Evolutionary conservation across 148 eudicot species (phyloP).

Genomic region (Cornus controversa): DNA sequence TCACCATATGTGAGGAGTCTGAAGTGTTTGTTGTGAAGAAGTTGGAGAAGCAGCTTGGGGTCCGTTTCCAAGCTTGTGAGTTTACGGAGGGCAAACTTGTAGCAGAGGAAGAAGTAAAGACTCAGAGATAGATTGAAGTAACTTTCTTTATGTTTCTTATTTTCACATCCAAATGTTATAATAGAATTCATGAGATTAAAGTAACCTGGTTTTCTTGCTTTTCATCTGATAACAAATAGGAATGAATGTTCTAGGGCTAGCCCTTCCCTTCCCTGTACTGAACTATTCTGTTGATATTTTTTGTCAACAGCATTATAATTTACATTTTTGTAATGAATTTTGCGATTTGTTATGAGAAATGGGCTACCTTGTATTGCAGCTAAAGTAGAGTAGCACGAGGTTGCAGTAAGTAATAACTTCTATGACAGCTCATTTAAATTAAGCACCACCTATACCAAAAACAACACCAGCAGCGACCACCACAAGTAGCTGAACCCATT

Average conservation of each 20-base stretch:
- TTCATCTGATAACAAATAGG: background rate
- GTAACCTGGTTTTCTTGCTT: background rate
- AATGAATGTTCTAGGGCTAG: constrained; percentile 6
- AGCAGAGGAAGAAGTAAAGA: constrained; percentile 38
- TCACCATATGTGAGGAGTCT: constrained; percentile 74
- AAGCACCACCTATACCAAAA: background rate
- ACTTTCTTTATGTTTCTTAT: background rate
- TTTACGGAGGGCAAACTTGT: constrained; percentile 73
- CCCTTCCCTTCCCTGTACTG: background rate
- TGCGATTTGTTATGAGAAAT: background rate
- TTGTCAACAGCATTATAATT: background rate
- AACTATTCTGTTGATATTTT: background rate
- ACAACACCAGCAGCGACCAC: background rate
- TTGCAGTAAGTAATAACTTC: no score
- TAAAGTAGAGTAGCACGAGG: no score
- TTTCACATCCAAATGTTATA: background rate
- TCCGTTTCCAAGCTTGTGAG: constrained; percentile 64
- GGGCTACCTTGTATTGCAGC: background rate
- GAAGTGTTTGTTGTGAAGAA: constrained; percentile 87
- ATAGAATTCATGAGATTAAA: background rate
- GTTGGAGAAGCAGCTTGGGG: constrained; percentile 81
- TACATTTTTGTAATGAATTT: background rate
- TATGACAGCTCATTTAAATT: no score
- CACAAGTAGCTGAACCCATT: no score
- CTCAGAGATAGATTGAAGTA: constrained; percentile 3